Percentiles rank a stretch among this genome's conserved stretches.
Conservation (phyloP, 306 rosid genomes). For the Carpinus fangiana region DNA sequence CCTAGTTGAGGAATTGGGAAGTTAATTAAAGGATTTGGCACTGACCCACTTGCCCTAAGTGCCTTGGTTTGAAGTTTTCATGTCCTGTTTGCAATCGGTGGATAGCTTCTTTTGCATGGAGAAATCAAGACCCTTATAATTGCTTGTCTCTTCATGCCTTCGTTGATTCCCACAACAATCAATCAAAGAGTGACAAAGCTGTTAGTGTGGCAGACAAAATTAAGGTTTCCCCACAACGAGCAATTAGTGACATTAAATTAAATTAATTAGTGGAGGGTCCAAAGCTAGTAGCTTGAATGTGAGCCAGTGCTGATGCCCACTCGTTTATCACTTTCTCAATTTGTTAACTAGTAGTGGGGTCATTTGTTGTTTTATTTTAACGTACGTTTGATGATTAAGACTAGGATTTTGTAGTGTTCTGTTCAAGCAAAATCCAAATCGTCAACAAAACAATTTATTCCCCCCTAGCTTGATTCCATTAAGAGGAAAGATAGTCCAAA, state of each 20-base stretch:
- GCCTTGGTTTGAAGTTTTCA: no score
- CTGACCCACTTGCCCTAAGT: no score
- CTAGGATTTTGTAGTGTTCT: neutral
- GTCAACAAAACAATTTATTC: neutral
- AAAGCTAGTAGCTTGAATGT: neutral
- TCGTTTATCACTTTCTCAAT: constrained; percentile 15
- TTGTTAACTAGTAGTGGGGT: neutral
- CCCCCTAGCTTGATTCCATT: neutral
- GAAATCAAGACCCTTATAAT: constrained; percentile 42
- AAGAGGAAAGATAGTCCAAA: neutral
- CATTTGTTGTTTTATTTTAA: neutral
- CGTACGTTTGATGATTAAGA: neutral
- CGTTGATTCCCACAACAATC: constrained; percentile 48
- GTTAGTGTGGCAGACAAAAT: constrained; percentile 57
- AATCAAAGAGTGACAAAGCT: constrained; percentile 21
- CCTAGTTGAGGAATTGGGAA: no score
- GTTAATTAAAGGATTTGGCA: no score
- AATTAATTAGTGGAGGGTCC: constrained; percentile 16
- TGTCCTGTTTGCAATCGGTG: constrained; percentile 29
- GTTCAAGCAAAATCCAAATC: neutral
- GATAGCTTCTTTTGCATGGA: constrained; percentile 23
- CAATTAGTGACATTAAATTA: constrained; percentile 11
- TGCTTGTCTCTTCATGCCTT: constrained; percentile 52
- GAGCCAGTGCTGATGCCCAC: constrained; percentile 36
- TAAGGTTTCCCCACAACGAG: constrained; percentile 42